Percentiles rank a stretch among this genome's conserved stretches.
Conservation (phyloP, 306 rosid genomes). For the Vicia faba region DNA sequence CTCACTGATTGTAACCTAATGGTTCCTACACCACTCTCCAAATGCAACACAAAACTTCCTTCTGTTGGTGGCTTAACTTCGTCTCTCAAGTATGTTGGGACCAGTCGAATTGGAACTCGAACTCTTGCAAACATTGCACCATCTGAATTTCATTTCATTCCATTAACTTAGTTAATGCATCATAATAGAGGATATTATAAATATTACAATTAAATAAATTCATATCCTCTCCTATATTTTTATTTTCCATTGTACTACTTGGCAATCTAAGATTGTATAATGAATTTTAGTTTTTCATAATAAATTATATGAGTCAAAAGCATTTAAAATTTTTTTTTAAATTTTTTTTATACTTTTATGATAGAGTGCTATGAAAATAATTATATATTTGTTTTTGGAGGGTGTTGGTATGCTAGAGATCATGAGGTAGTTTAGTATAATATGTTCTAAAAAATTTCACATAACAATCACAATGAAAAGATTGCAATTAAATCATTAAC, state of each 20-base stretch:
- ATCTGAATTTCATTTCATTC: constrained; percentile 39
- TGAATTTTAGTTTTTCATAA: too few relatives aligned
- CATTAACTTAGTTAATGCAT: constrained; percentile 21
- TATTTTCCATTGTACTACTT: constrained; percentile 6
- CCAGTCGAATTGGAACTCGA: constrained; percentile 19
- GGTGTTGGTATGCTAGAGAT: too few relatives aligned
- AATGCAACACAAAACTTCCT: constrained; percentile 41
- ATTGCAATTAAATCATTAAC: too few relatives aligned
- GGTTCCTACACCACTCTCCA: constrained; percentile 44
- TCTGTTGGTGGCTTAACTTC: constrained; percentile 37
- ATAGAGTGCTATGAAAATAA: too few relatives aligned
- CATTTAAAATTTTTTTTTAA: too few relatives aligned
- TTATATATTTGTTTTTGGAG: too few relatives aligned
- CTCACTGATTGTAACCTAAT: constrained; percentile 34
- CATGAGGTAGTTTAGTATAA: too few relatives aligned
- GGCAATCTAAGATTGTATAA: not conserved
- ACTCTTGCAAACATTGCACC: constrained; percentile 38
- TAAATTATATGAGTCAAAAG: too few relatives aligned
- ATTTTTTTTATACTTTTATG: too few relatives aligned
- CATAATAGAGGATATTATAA: not conserved
- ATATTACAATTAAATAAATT: constrained; percentile 27
- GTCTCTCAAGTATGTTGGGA: constrained; percentile 31
- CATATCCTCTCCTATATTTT: not conserved
- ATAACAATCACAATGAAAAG: too few relatives aligned
- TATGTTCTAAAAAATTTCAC: too few relatives aligned